Base-by-base conservation (phyloP, 2,329 filamentous ascomycete genomes). In the Pseudogymnoascus sp. region DNA sequence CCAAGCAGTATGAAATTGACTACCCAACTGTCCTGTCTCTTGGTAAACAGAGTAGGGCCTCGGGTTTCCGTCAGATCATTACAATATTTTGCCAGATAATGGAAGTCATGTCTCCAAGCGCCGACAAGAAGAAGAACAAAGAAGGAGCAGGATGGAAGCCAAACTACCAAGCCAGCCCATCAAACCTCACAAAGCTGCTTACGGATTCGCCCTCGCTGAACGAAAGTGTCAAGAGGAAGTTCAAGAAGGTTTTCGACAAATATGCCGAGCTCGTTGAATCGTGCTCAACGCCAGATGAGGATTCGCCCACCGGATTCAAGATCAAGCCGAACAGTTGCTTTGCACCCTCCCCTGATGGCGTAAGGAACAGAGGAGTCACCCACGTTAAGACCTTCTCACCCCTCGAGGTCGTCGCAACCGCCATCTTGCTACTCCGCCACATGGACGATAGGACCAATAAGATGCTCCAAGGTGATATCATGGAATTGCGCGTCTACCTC, bases 1-100 rank as follows among this genome's bases (percentile, higher is more conserved):
- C 73, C 0, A 72, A 69, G 56, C 65, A 74, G 23, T 75, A 74
- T 59, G 74, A 77, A 45, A 68, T 71, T 1, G 72, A 76, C 41
- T 79, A 77, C 60, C 62, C 69, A 0, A 35, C 64, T 6, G 69
- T 79, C 56, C 45, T 48, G 56, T 12, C 56, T 45, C 4, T 33
- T 8, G 19, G 38, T 3, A 70, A 71, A 45, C 69, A 72, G 48
- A 68, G 60, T 34, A 67, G 71, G 15, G 71, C 67, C 9, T 70
- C 70, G 0, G 70, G 69, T 5, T 72, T 72, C 56, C 67, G 71
- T 8, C 64, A 71, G 10, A 62, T 72, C 15, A 60, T 73, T 10
- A 71, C 70, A 15, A 70, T 72, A 9, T 72, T 72, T 39, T 68
- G 70, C 4, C 72, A 72, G 64, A 64, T 72, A 13, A 64, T 69